Conservation (phyloP, 192 early-diverging fungal species). For the Linnemannia zychae region DNA sequence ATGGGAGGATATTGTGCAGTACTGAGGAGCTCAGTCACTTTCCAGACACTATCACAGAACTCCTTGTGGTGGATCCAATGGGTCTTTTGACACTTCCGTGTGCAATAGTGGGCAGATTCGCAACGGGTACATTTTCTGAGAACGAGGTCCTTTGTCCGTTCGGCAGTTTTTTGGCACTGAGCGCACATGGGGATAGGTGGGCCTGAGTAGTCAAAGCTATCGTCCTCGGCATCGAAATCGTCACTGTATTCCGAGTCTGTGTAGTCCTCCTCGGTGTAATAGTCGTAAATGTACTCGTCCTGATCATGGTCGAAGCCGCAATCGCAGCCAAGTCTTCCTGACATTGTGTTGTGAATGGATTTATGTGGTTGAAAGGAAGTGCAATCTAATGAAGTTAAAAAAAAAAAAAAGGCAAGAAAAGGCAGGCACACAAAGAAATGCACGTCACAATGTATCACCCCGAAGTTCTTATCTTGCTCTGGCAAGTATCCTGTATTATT, state of each 20-base stretch:
- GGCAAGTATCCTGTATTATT: too few relatives aligned
- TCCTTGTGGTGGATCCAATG: conserved; percentile 1
- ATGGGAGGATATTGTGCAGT: neutral
- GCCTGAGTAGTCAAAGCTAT: neutral
- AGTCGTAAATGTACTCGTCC: neutral
- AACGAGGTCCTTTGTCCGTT: neutral
- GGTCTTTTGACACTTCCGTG: neutral
- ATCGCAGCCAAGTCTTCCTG: neutral
- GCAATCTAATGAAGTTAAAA: too few relatives aligned
- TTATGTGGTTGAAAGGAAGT: neutral
- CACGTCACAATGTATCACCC: too few relatives aligned
- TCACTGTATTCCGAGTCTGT: neutral
- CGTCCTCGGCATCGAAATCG: neutral
- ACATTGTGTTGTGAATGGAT: neutral
- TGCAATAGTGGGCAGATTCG: neutral
- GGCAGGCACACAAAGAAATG: too few relatives aligned
- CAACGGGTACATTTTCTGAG: neutral
- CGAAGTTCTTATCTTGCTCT: too few relatives aligned
- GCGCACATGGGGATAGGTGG: neutral
- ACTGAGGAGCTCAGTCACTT: neutral
- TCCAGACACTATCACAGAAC: neutral
- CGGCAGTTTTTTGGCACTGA: neutral
- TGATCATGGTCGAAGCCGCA: conserved; percentile 1
- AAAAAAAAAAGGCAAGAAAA: too few relatives aligned
- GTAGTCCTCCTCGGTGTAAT: neutral